Percentiles rank a stretch among this genome's conserved stretches.
phyloP scores from a whole-genome alignment of 202 grass and related monocot genomes.

The Panicum hallii region DNA sequence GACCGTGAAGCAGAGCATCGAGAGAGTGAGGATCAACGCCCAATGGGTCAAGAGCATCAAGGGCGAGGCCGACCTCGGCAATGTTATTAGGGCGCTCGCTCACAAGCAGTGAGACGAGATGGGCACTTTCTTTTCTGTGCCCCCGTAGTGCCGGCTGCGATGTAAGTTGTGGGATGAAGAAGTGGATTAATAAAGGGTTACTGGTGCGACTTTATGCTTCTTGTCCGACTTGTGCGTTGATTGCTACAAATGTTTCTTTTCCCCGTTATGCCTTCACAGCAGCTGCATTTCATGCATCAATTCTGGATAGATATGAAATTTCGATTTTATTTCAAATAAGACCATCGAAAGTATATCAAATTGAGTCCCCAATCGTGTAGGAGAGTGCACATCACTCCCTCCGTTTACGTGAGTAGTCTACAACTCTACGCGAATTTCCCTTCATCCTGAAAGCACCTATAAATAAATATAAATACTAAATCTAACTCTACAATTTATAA shows the following conservation, averaged over 20 bases:
- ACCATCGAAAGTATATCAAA: too few relatives aligned
- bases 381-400: too few relatives aligned
- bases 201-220: neutral
- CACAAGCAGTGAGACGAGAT: slow-evolving; percentile 44
- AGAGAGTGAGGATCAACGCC: slow-evolving; percentile 82
- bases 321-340: too few relatives aligned
- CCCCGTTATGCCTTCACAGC: neutral
- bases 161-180: slow-evolving; percentile 11
- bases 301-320: neutral
- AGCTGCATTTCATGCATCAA: neutral
- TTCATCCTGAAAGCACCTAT: too few relatives aligned
- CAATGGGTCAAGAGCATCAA: slow-evolving; percentile 77
- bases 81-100: slow-evolving; percentile 58
- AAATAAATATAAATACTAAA: too few relatives aligned
- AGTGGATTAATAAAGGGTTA: slow-evolving; percentile 19
- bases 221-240: neutral
- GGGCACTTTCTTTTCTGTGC: neutral
- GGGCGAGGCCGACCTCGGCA: slow-evolving; percentile 59
- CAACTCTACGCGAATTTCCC: too few relatives aligned
- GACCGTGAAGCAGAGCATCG: slow-evolving; percentile 88
- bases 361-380: too few relatives aligned
- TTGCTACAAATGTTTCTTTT: neutral
- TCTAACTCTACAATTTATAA: too few relatives aligned
- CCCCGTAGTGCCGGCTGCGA: neutral
- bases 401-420: too few relatives aligned